Evolutionary conservation across 768 basidiomycete species (phyloP).

Genomic region (Boletus subcaerulescens): DNA sequence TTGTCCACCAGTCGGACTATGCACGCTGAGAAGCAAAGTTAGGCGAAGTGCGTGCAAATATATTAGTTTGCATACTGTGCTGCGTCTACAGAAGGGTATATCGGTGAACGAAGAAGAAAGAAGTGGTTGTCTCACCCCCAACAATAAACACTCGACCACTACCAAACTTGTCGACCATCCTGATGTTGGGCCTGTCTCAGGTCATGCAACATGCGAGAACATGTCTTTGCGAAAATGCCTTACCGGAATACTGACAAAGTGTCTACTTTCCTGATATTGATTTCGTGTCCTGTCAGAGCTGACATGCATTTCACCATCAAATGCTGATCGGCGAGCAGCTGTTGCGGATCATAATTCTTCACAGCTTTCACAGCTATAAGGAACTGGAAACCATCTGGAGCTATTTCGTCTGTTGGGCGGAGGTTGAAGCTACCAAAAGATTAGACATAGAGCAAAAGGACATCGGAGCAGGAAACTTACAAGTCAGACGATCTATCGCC

Average conservation of each 20-base stretch:
- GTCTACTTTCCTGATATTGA: slow-evolving; percentile 31
- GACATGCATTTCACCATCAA: slow-evolving; percentile 31
- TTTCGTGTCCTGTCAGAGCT: slow-evolving; percentile 25
- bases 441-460: background rate
- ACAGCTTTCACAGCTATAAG: background rate
- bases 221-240: slow-evolving; percentile 3
- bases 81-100: slow-evolving; percentile 36
- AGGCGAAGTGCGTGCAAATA: background rate
- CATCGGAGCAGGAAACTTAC: background rate
- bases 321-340: slow-evolving; percentile 21
- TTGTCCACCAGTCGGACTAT: slow-evolving; percentile 26
- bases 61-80: slow-evolving; percentile 33
- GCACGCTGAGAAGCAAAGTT: slow-evolving; percentile 13
- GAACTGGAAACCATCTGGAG: slow-evolving; percentile 21
- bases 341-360: slow-evolving; percentile 8
- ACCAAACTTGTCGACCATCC: slow-evolving; percentile 44
- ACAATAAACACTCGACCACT: slow-evolving; percentile 45
- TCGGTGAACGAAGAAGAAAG: background rate
- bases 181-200: slow-evolving; percentile 41
- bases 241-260: slow-evolving; percentile 30
- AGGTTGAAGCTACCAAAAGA: slow-evolving; percentile 1
- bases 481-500: slow-evolving; percentile 4
- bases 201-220: slow-evolving; percentile 2
- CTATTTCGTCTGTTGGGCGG: slow-evolving; percentile 16
- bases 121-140: slow-evolving; percentile 34